These are phyloP conservation scores for Aspergillus floridensis DNA, from an alignment of 2,329 filamentous ascomycete genomes.

Conservation along the genomic window DNA sequence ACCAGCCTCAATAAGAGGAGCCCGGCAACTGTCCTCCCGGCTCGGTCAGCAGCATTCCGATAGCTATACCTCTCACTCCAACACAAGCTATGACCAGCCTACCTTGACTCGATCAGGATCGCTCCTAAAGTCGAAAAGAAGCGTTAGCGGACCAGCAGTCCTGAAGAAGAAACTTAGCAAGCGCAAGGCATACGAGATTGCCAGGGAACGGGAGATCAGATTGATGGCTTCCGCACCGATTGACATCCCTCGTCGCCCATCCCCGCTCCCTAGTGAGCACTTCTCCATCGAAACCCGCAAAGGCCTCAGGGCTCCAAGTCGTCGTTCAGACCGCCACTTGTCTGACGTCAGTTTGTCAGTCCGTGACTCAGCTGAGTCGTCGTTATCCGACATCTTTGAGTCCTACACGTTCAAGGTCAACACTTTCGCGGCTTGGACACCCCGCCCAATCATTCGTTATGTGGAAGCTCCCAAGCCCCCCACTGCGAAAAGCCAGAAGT, in stretches of 20 bases:
- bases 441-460: slow-evolving; percentile 78
- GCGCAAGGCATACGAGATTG: slow-evolving; percentile 69
- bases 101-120: slow-evolving; percentile 48
- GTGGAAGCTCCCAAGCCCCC: slow-evolving; percentile 62
- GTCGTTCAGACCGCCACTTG: slow-evolving; percentile 59
- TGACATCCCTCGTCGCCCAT: slow-evolving; percentile 60
- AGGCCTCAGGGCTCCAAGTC: slow-evolving; percentile 47
- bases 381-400: slow-evolving; percentile 72
- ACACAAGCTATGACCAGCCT: slow-evolving; percentile 40
- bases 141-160: slow-evolving; percentile 55
- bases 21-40: slow-evolving; percentile 10
- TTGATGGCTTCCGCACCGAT: slow-evolving; percentile 71
- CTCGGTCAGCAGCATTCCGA: slow-evolving; percentile 11
- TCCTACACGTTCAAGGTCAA: slow-evolving; percentile 77
- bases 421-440: slow-evolving; percentile 74
- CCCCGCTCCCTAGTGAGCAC: slow-evolving; percentile 58
- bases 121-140: slow-evolving; percentile 57
- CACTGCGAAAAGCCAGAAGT: slow-evolving; percentile 45
- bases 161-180: slow-evolving; percentile 72
- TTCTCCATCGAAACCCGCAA: slow-evolving; percentile 57
- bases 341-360: slow-evolving; percentile 75
- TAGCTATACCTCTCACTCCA: slow-evolving; percentile 35
- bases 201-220: slow-evolving; percentile 83
- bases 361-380: slow-evolving; percentile 72
- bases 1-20: slow-evolving; percentile 17